Conservation (phyloP, 2,329 filamentous ascomycete species). For the Lecanosticta acicola region DNA sequence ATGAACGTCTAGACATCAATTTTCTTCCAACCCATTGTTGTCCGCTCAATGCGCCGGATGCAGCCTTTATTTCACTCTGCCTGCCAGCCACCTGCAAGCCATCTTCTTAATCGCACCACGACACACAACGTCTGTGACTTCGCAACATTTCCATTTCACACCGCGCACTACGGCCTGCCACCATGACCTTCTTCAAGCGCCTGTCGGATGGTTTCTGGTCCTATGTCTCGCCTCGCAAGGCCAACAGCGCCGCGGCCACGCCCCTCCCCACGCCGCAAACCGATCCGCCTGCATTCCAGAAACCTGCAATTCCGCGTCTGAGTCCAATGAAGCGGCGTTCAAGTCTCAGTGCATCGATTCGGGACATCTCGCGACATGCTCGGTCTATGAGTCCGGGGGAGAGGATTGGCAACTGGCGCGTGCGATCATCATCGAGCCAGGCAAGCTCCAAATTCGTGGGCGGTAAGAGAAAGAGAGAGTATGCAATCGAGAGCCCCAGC, state of each 20-base stretch:
- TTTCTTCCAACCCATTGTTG: constrained; percentile 2
- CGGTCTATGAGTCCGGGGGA: constrained; percentile 33
- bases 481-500: constrained; percentile 6
- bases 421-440: constrained; percentile 10
- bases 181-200: constrained; percentile 25
- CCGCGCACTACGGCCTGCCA: background rate
- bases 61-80: constrained; percentile 1
- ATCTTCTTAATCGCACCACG: background rate
- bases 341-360: constrained; percentile 7
- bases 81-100: background rate
- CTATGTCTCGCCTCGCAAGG: constrained; percentile 40
- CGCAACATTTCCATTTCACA: background rate
- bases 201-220: constrained; percentile 38
- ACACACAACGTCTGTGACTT: background rate
- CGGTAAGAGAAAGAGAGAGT: constrained; percentile 19
- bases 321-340: background rate
- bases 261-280: constrained; percentile 10
- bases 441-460: constrained; percentile 5
- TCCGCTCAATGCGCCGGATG: constrained; percentile 4
- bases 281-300: constrained; percentile 29
- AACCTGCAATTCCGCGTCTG: constrained; percentile 17
- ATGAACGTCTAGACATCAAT: background rate
- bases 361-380: constrained; percentile 13
- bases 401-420: constrained; percentile 24
- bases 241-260: constrained; percentile 20